A percentile compares a stretch with the other conserved stretches of the same genome.
phyloP scores from a whole-genome alignment of 257 asterid species.

The Echium plantagineum region DNA sequence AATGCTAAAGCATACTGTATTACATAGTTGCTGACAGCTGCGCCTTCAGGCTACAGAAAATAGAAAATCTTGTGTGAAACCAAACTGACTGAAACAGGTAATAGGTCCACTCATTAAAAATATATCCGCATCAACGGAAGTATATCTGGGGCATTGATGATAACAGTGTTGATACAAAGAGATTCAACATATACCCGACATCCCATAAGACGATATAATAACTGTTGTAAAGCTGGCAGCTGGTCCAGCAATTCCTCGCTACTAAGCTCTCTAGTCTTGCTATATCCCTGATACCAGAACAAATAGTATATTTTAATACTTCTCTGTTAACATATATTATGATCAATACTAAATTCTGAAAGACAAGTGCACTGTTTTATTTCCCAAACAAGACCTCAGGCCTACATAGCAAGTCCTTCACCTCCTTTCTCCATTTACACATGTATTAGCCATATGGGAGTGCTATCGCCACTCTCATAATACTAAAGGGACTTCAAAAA shows the following conservation, averaged over 20 bases:
- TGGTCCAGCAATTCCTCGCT: slow-evolving; percentile 87
- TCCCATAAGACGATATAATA: slow-evolving; percentile 83
- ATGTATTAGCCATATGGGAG: not conserved
- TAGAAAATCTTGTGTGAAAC: not conserved
- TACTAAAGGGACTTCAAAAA: not conserved
- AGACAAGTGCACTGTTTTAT: not conserved
- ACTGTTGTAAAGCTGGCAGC: slow-evolving; percentile 88
- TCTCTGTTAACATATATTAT: not conserved
- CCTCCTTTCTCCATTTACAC: not conserved
- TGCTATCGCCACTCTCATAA: not conserved
- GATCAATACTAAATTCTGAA: not conserved
- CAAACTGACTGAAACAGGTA: too few relatives aligned
- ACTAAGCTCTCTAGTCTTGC: slow-evolving; percentile 83
- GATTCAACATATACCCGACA: slow-evolving; percentile 61
- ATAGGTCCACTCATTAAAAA: too few relatives aligned
- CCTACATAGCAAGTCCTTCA: not conserved
- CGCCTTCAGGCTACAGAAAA: slow-evolving; percentile 84
- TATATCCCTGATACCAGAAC: slow-evolving; percentile 43
- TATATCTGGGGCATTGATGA: not conserved
- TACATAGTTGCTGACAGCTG: slow-evolving; percentile 66
- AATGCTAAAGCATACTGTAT: slow-evolving; percentile 90
- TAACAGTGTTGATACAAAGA: slow-evolving; percentile 3
- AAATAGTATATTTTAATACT: not conserved
- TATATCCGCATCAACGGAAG: too few relatives aligned
- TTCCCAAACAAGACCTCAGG: not conserved